phyloP scores from a whole-genome alignment of 768 basidiomycete genomes.

The Xerocomus spinulosus region DNA sequence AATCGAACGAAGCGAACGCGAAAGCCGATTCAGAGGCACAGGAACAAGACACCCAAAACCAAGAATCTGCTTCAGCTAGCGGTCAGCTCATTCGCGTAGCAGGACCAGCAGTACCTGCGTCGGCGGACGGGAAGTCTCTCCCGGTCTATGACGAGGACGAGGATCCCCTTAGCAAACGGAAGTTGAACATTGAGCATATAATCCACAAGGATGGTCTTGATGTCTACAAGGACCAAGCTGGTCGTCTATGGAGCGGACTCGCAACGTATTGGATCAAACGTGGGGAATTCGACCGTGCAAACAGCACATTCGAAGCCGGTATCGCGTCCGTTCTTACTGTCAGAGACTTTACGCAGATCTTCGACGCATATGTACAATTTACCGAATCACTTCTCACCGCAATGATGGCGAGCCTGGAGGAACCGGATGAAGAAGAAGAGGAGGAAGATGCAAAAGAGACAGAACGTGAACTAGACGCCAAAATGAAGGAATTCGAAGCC shows the following conservation, averaged over 20 bases:
- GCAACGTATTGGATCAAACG: conserved; percentile 99
- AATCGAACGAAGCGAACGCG: conserved; percentile 48
- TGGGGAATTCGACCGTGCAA: conserved; percentile 89
- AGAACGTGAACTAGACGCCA: conserved; percentile 77
- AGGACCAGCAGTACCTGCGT: conserved; percentile 55
- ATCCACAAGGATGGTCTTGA: conserved; percentile 81
- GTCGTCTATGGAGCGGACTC: conserved; percentile 90
- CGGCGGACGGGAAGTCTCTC: conserved; percentile 46
- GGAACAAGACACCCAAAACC: conserved; percentile 26
- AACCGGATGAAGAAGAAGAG: conserved; percentile 72
- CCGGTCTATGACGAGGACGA: conserved; percentile 73
- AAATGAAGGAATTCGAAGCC: conserved; percentile 91
- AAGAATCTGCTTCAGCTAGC: conserved; percentile 44
- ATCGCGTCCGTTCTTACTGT: conserved; percentile 83
- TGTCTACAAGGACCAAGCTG: conserved; percentile 95
- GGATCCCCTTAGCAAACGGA: conserved; percentile 64
- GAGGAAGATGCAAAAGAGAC: conserved; percentile 73
- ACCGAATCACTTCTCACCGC: conserved; percentile 85
- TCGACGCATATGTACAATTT: conserved; percentile 95
- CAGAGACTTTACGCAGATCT: conserved; percentile 96
- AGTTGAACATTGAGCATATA: conserved; percentile 83
- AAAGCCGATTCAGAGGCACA: conserved; percentile 45
- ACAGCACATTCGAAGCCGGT: conserved; percentile 83
- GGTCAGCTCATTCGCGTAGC: conserved; percentile 69
- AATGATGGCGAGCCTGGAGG: conserved; percentile 80